Conservation (phyloP, 1,139 yeast genomes). For the Kodamaea suecica region DNA sequence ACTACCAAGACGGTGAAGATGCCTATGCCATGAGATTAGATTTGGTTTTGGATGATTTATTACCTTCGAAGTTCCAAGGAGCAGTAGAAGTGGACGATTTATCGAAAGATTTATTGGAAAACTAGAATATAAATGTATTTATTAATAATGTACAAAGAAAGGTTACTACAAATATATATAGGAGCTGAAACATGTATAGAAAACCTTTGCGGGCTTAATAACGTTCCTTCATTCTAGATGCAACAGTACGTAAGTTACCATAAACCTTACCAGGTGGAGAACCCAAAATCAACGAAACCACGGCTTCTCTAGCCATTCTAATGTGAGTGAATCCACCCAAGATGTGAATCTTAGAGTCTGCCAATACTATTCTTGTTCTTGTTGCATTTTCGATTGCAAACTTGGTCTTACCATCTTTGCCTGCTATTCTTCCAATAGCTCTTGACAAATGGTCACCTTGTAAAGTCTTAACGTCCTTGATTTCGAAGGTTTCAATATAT, state of each 20-base stretch:
- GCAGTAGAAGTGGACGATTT: slow-evolving; percentile 52
- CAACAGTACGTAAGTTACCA: slow-evolving; percentile 94
- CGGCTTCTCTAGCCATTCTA: slow-evolving; percentile 96
- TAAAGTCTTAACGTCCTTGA: slow-evolving; percentile 93
- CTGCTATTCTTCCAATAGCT: slow-evolving; percentile 99
- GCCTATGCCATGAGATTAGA: slow-evolving; percentile 92
- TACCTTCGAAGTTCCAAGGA: slow-evolving; percentile 55
- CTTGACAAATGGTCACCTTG: slow-evolving; percentile 95
- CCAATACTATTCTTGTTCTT: slow-evolving; percentile 94
- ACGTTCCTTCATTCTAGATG: slow-evolving; percentile 95
- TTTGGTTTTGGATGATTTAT: slow-evolving; percentile 54
- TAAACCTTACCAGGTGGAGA: slow-evolving; percentile 98
- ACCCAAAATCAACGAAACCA: slow-evolving; percentile 91
- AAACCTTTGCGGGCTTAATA: slow-evolving; percentile 41
- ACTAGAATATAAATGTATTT: slow-evolving; percentile 1
- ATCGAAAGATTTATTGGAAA: slow-evolving; percentile 30
- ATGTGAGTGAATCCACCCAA: slow-evolving; percentile 96
- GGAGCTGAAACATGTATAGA: not conserved
- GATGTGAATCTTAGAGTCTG: slow-evolving; percentile 94
- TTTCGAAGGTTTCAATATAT: slow-evolving; percentile 93
- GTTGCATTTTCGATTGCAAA: slow-evolving; percentile 98
- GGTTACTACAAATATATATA: slow-evolving; percentile 1
- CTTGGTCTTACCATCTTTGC: slow-evolving; percentile 98
- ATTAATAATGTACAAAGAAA: slow-evolving; percentile 2
- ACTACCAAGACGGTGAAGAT: slow-evolving; percentile 97